These are phyloP conservation scores for Fusarium nygamai DNA, from an alignment of 2,329 filamentous ascomycete genomes.

Conservation along the genomic window DNA sequence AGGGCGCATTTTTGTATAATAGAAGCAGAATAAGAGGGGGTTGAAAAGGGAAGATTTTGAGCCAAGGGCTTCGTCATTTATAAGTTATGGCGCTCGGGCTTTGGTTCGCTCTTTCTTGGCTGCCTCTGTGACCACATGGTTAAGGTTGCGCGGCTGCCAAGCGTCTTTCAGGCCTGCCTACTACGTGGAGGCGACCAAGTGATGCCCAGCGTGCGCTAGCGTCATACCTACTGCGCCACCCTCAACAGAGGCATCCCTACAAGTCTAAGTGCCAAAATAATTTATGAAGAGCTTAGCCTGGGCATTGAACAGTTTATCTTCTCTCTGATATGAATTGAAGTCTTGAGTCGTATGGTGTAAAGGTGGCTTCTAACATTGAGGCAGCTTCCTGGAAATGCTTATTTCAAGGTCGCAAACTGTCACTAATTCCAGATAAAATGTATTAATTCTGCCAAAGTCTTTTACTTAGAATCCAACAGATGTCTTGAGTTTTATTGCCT, in stretches of 20 bases:
- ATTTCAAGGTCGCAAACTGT: fast-evolving
- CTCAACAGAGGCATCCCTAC: neutral
- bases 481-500: neutral
- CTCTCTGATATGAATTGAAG: fast-evolving
- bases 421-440: fast-evolving
- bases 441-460: neutral
- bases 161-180: slow-evolving; percentile 18
- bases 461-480: neutral
- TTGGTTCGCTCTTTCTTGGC: slow-evolving; percentile 36
- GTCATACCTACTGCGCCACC: slow-evolving; percentile 30
- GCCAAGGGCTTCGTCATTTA: slow-evolving; percentile 34
- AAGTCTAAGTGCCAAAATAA: neutral
- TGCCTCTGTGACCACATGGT: slow-evolving; percentile 23
- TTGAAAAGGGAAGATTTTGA: neutral
- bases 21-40: slow-evolving; percentile 31
- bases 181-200: slow-evolving; percentile 26
- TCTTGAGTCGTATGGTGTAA: neutral
- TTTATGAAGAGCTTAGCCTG: neutral
- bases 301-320: neutral
- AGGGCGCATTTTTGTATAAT: slow-evolving; percentile 48
- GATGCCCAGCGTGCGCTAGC: slow-evolving; percentile 18
- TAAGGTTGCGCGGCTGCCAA: slow-evolving; percentile 34
- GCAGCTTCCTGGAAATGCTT: neutral
- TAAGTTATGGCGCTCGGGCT: slow-evolving; percentile 31
- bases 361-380: neutral